These are phyloP conservation scores for Barnettozyma pratensis DNA, from an alignment of 805 yeast species.

Conservation along the genomic window DNA sequence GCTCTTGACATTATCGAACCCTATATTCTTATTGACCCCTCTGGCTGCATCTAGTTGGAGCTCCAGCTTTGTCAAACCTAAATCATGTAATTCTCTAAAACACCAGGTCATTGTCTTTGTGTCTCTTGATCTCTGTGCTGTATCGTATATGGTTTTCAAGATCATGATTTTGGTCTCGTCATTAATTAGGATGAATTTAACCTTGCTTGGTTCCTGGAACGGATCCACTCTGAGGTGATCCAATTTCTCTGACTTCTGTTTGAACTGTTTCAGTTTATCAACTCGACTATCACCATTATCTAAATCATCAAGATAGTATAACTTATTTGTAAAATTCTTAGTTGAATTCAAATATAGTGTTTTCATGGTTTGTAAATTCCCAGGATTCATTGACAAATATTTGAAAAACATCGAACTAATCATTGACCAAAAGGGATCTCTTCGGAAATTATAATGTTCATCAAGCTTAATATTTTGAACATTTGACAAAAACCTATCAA, in stretches of 20 bases:
- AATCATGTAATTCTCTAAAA: constrained; percentile 10
- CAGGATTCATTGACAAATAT: constrained; percentile 10
- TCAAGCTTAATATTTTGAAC: not conserved
- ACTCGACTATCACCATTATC: constrained; percentile 2
- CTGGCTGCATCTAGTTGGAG: constrained; percentile 12
- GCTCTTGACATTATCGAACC: not conserved
- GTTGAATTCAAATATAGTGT: constrained; percentile 13
- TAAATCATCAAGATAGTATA: constrained; percentile 5
- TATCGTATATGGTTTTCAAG: constrained; percentile 18
- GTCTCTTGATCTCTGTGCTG: constrained; percentile 9
- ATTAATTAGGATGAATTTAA: constrained; percentile 11
- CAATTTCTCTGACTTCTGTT: not conserved
- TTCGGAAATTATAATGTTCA: constrained; percentile 3
- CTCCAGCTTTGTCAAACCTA: constrained; percentile 17
- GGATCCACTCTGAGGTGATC: constrained; percentile 14
- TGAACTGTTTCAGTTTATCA: not conserved
- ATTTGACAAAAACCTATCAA: constrained; percentile 14
- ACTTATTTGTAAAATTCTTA: constrained; percentile 9
- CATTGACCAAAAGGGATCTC: constrained; percentile 19
- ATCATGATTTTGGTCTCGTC: constrained; percentile 10
- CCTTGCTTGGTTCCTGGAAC: constrained; percentile 7
- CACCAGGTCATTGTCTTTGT: constrained; percentile 14
- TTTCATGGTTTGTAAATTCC: constrained; percentile 7
- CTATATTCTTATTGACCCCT: constrained; percentile 1
- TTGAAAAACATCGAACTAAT: constrained; percentile 17